Evolutionary conservation across 805 yeast genomes (phyloP).

Genomic region (Saturnispora zaruensis): DNA sequence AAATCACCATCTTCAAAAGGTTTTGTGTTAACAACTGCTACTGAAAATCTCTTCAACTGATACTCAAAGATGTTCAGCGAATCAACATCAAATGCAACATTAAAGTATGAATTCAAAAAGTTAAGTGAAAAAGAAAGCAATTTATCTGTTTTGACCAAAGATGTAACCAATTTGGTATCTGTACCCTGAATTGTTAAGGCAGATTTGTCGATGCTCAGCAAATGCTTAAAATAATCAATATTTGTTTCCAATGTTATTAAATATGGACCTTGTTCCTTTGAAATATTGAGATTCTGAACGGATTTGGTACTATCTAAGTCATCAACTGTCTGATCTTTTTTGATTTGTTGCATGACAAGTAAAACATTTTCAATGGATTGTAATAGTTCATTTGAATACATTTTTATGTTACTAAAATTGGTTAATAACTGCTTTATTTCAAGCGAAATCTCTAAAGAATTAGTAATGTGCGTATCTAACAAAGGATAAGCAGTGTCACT

Average conservation of each 20-base stretch:
- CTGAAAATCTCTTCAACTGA: slow-evolving; percentile 10
- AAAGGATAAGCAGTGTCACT: slow-evolving; percentile 15
- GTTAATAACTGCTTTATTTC: slow-evolving; percentile 15
- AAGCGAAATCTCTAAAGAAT: slow-evolving; percentile 17
- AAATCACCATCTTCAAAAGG: slow-evolving; percentile 19
- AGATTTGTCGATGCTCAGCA: slow-evolving; percentile 19
- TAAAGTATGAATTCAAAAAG: slow-evolving; percentile 8
- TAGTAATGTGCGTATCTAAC: slow-evolving; percentile 13
- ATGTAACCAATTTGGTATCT: slow-evolving; percentile 13
- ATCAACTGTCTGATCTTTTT: slow-evolving; percentile 1
- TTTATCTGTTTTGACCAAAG: slow-evolving; percentile 14
- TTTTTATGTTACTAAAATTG: slow-evolving; percentile 10
- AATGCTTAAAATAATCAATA: slow-evolving; percentile 16
- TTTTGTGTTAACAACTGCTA: slow-evolving; percentile 19
- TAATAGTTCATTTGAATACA: background rate
- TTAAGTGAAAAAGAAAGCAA: slow-evolving; percentile 19
- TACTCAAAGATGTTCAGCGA: slow-evolving; percentile 13
- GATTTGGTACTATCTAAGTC: slow-evolving; percentile 10
- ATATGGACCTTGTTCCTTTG: slow-evolving; percentile 10
- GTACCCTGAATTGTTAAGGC: slow-evolving; percentile 16
- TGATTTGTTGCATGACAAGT: background rate
- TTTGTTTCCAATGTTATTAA: slow-evolving; percentile 17
- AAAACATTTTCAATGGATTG: slow-evolving; percentile 5
- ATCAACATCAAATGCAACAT: slow-evolving; percentile 9
- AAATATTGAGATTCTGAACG: background rate